Conservation (phyloP, 1,284 basidiomycete genomes). For the Neonothopanus nambi region DNA sequence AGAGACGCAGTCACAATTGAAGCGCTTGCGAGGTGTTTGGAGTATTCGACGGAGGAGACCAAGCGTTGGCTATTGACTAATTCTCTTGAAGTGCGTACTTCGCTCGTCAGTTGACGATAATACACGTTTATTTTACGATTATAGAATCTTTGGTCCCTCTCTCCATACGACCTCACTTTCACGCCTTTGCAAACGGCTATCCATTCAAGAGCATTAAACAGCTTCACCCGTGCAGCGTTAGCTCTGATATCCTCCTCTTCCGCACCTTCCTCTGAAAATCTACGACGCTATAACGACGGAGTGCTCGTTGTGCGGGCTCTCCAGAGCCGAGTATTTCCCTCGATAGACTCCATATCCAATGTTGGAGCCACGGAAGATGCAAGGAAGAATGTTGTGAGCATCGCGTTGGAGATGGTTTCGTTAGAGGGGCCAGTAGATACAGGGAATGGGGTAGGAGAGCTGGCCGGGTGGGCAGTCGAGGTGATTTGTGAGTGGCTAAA, state of each 20-base stretch:
- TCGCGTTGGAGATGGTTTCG: slow-evolving; percentile 5
- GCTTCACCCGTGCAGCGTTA: slow-evolving; percentile 12
- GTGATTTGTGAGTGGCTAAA: slow-evolving; percentile 13
- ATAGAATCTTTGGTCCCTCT: slow-evolving; percentile 9
- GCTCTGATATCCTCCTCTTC: slow-evolving; percentile 4
- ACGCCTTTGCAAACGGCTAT: slow-evolving; percentile 20
- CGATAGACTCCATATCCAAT: slow-evolving; percentile 6
- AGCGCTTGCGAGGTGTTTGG: slow-evolving; percentile 35
- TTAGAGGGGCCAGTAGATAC: neutral
- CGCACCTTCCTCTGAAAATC: neutral
- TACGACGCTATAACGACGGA: slow-evolving; percentile 8
- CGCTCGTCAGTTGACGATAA: neutral
- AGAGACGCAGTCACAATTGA: slow-evolving; percentile 40
- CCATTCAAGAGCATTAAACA: slow-evolving; percentile 12
- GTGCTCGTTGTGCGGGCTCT: slow-evolving; percentile 12
- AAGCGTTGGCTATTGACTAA: slow-evolving; percentile 6
- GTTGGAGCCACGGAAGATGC: neutral
- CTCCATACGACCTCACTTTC: slow-evolving; percentile 9
- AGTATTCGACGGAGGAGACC: slow-evolving; percentile 4
- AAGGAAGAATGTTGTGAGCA: slow-evolving; percentile 7
- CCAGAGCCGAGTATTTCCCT: slow-evolving; percentile 15
- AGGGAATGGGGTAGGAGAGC: neutral
- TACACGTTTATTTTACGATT: neutral
- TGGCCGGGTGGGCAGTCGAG: slow-evolving; percentile 5
- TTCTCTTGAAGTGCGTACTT: slow-evolving; percentile 4